phyloP scores from a whole-genome alignment of 1,139 yeast species.

The Barnettozyma hawaiiensis region DNA sequence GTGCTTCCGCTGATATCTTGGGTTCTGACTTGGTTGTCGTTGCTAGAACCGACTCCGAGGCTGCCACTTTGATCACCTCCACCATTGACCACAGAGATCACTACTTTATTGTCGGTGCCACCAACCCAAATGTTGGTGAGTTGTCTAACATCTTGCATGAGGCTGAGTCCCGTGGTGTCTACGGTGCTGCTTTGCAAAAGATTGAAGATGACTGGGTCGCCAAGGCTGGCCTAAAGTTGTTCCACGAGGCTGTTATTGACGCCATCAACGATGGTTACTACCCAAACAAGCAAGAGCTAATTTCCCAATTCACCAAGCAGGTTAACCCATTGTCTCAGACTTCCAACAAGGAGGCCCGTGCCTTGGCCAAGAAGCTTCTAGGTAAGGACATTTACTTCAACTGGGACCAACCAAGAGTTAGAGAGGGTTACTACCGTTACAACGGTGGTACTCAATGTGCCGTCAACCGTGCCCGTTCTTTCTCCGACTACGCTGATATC shows the following conservation, averaged over 20 bases:
- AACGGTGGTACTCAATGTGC: slow-evolving; percentile 97
- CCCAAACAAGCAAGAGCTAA: slow-evolving; percentile 59
- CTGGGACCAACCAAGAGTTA: slow-evolving; percentile 95
- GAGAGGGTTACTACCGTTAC: slow-evolving; percentile 95
- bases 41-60: slow-evolving; percentile 97
- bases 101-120: slow-evolving; percentile 84
- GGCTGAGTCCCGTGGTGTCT: slow-evolving; percentile 71
- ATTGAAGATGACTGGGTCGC: slow-evolving; percentile 82
- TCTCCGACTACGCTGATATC: slow-evolving; percentile 91
- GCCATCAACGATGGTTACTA: slow-evolving; percentile 59
- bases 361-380: slow-evolving; percentile 65
- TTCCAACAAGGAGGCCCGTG: slow-evolving; percentile 77
- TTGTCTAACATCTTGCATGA: slow-evolving; percentile 73
- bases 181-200: slow-evolving; percentile 63
- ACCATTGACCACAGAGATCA: slow-evolving; percentile 95
- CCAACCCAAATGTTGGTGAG: slow-evolving; percentile 68
- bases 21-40: slow-evolving; percentile 81
- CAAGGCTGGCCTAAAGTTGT: slow-evolving; percentile 80
- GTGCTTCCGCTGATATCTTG: slow-evolving; percentile 93
- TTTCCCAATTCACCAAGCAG: slow-evolving; percentile 58
- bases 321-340: slow-evolving; percentile 72
- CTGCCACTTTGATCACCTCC: slow-evolving; percentile 90
- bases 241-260: slow-evolving; percentile 88
- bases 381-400: slow-evolving; percentile 86
- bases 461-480: slow-evolving; percentile 94